Evolutionary conservation across 192 early-diverging fungal genomes (phyloP).

Genomic region (Podila horticola): DNA sequence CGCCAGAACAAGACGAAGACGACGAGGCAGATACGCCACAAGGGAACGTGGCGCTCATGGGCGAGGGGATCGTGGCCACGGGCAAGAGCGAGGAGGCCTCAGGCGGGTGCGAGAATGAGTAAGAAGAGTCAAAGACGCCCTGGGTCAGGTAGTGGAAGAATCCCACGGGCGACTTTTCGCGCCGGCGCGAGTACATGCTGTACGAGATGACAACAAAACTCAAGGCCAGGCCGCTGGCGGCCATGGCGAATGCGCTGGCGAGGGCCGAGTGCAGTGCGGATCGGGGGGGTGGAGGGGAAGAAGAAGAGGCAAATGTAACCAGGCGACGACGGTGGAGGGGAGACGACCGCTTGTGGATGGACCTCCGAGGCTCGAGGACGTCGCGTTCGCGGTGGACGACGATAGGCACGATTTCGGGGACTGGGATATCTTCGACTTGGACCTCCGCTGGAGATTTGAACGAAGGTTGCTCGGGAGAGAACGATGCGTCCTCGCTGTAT

Average conservation of each 20-base stretch:
- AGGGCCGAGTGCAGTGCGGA: not conserved
- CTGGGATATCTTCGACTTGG: not conserved
- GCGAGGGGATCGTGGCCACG: not conserved
- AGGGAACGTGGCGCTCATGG: not conserved
- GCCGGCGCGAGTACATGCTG: not conserved
- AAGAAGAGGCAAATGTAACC: not conserved
- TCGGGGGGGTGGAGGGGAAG: not conserved
- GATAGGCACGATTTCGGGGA: not conserved
- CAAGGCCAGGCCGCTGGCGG: not conserved
- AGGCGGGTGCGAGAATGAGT: not conserved
- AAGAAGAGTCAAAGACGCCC: not conserved
- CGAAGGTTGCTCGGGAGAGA: too few relatives aligned
- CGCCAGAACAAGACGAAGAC: not conserved
- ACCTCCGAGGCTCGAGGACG: not conserved
- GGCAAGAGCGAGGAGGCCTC: not conserved
- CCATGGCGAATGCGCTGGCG: not conserved
- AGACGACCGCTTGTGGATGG: not conserved
- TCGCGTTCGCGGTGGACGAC: not conserved
- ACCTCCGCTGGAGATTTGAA: not conserved
- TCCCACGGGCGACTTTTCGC: not conserved
- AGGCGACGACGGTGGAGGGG: not conserved
- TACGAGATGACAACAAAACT: not conserved
- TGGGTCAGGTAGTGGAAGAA: slow-evolving; percentile 4
- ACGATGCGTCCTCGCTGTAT: too few relatives aligned
- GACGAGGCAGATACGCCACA: not conserved